These are phyloP conservation scores for Sabuloglossum arenarium DNA, from an alignment of 495 filamentous ascomycete species.

Conservation along the genomic window DNA sequence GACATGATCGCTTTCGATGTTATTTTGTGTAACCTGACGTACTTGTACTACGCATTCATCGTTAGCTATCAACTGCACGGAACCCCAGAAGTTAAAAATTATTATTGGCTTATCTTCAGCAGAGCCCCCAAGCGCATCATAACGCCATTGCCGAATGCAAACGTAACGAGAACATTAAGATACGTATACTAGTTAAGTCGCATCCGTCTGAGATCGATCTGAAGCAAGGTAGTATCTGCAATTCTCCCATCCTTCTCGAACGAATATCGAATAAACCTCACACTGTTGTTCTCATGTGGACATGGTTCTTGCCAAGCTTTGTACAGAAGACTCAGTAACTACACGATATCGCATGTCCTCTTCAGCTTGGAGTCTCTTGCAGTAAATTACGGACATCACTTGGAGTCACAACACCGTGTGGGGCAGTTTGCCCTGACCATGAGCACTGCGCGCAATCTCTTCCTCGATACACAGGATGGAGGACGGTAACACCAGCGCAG, in stretches of 20 bases:
- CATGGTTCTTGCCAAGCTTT: background rate
- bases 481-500: background rate
- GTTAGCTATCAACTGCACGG: background rate
- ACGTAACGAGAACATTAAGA: background rate
- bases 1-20: no score
- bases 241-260: no score
- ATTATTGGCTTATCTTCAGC: background rate
- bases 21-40: no score
- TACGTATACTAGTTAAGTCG: background rate
- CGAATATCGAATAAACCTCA: no score
- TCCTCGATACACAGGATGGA: background rate
- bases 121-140: slow-evolving; percentile 13
- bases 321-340: no score
- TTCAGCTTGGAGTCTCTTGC: background rate
- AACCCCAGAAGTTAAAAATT: background rate
- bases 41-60: background rate
- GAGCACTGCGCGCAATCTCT: background rate
- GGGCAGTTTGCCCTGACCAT: background rate
- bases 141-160: slow-evolving; percentile 2
- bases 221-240: background rate
- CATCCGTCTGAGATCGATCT: background rate
- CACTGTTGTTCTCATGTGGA: no score
- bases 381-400: background rate
- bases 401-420: background rate
- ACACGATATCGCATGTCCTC: background rate